A percentile compares a stretch with the other conserved stretches of the same genome.
Evolutionary conservation across 768 basidiomycete species (phyloP).

Genomic region (Tulasnella sp.): DNA sequence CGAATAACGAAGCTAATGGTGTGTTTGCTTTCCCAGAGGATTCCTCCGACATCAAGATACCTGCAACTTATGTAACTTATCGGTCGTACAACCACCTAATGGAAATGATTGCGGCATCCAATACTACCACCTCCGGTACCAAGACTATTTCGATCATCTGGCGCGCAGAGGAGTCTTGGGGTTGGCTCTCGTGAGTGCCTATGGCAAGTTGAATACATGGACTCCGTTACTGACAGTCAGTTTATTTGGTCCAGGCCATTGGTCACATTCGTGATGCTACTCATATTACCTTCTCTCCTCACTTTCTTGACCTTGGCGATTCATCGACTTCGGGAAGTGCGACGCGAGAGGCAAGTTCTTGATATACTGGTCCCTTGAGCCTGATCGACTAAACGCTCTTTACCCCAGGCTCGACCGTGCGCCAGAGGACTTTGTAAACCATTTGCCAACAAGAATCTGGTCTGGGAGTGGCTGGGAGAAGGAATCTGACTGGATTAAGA

Average conservation of each 20-base stretch:
- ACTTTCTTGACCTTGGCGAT: constrained; percentile 81
- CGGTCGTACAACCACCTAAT: constrained; percentile 65
- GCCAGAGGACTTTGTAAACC: constrained; percentile 66
- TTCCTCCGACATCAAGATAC: constrained; percentile 70
- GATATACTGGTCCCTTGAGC: background rate
- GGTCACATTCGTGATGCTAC: constrained; percentile 26
- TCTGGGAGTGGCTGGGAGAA: constrained; percentile 68
- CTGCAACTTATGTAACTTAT: constrained; percentile 81
- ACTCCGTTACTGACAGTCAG: constrained; percentile 20
- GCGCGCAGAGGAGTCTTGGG: constrained; percentile 44
- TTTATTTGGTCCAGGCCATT: constrained; percentile 75
- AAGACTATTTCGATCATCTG: constrained; percentile 48
- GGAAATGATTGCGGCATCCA: constrained; percentile 59
- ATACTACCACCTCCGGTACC: constrained; percentile 68
- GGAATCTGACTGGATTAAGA: constrained; percentile 22
- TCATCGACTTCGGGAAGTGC: constrained; percentile 74
- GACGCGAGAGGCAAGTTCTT: constrained; percentile 41
- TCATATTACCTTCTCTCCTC: constrained; percentile 52
- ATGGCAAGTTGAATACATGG: no score
- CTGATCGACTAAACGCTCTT: background rate
- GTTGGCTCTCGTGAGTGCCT: constrained; percentile 76
- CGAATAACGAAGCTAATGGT: background rate
- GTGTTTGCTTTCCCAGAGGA: constrained; percentile 32
- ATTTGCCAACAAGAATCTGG: constrained; percentile 76
- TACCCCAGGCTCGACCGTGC: constrained; percentile 53